Base-by-base conservation (phyloP, 2,329 filamentous ascomycete genomes). In the Monilinia laxa region DNA sequence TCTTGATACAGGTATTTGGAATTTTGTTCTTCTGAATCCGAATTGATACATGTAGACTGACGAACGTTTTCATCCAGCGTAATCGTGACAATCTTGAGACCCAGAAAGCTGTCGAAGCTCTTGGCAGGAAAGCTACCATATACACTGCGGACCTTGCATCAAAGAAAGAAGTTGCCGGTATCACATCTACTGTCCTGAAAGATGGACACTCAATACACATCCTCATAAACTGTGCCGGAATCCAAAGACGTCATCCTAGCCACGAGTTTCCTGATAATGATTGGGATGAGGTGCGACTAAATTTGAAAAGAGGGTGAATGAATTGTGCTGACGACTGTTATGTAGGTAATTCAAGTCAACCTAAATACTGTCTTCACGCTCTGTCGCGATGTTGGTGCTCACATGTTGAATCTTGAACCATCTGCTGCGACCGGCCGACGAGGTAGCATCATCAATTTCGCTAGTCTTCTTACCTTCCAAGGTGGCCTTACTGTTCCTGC, bases 401-500 rank as follows among this genome's bases (percentile, higher is more conserved):
- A 93, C 80, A 92, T 95, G 86, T 86, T 95, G 38, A 76, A 78
- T 28, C 74, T 72, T 62, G 69, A 70, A 73, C 79, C 38, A 84
- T 96, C 49, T 87, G 87, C 57, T 94, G 94, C 82, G 91, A 96
- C 72, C n/a, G 83, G 84, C 62, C 84, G 88, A 51, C 81, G 85
- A 67, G 90, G 90, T 31, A 84, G 83, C 74, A 90, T 97, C 79
- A 90, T 97, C 81, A 97, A 96, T 79, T 87, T 96, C 66, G 92
- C 89, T 14, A 91, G 87, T 16, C 84, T 97, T 52, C 85, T 96
- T n/a, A 89, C 88, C 38, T 97, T 96, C 83, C 93, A 97, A 76
- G 93, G 93, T 65, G 93, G 93, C 0, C 83, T 97, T 71, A 96
- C 90, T 0, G 91, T 97, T 1, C 92, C 92, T 0, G 93, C 93